Base-by-base conservation (phyloP, 495 filamentous ascomycete genomes). In the Aspergillus nidulans region DNA sequence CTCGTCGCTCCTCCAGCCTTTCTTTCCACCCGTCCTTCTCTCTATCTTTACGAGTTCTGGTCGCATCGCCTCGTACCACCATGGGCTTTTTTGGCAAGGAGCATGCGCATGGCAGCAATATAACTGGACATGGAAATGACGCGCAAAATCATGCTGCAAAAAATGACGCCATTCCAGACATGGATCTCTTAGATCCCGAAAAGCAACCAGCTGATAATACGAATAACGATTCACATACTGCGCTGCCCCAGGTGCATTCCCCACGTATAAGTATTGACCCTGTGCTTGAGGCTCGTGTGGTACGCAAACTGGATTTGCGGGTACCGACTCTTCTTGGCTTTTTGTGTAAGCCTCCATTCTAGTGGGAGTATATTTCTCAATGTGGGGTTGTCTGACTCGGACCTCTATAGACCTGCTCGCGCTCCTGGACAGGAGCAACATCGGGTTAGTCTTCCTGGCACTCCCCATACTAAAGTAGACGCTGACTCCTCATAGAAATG, bases 381-480 rank as follows among this genome's bases (percentile, higher is more conserved):
- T 24, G 4, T 7, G n/a, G 10, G 8, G 16, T 55, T 18, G 4
- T 12, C 50, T 53, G 18, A 54, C 49, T 8, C 7, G 1, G 21
- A 8, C 20, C 21, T 43, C 12, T 28, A 47, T 59, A 86, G 83
- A 88, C 64, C 63, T 88, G 4, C 71, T 88, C 26, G 70, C 85
- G 6, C 85, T 85, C 54, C 71, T 90, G 10, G 87, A 89, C 60
- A 79, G 87, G 42, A 86, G 82, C 28, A 89, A 89, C 54, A 83
- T 83, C 49, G 85, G 77, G 77, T 79, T 62, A 42, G 71, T 69
- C 5, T 40, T 23, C 19, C 18, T 41, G 12, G 13, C 18, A 25
- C 40, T 15, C n/a, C 15, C 5, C 16, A n/a, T 5, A 28, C 32
- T 20, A 51, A 12, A n/a, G 34, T n/a, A 39, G 7, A 9, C 23